A percentile compares a stretch with the other conserved stretches of the same genome.
These are phyloP conservation scores for Rhynchosporium graminicola DNA, from an alignment of 2,329 filamentous ascomycete species.

Conservation along the genomic window DNA sequence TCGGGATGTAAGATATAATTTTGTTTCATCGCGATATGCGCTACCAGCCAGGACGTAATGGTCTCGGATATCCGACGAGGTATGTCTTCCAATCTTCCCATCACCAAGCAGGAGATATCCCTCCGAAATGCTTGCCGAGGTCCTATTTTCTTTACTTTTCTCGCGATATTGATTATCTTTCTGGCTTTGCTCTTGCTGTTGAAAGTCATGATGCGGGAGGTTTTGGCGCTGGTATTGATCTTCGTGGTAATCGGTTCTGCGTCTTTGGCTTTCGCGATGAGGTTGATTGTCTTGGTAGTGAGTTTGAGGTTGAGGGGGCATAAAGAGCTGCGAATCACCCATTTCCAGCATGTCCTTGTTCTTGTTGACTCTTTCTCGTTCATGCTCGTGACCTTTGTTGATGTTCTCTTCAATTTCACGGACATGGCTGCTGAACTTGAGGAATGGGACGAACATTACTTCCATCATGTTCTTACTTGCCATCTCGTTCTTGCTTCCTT, in stretches of 20 bases:
- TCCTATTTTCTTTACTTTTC: background rate
- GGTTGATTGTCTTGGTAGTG: background rate
- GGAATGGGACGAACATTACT: background rate
- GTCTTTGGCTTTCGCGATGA: background rate
- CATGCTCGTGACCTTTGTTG: background rate
- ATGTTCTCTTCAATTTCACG: background rate
- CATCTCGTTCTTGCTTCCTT: too few relatives aligned
- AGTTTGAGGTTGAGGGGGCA: background rate
- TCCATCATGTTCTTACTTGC: background rate
- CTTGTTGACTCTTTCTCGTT: background rate
- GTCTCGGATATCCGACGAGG: too few relatives aligned
- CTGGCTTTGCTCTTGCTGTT: background rate
- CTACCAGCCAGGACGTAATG: background rate
- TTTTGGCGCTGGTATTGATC: too few relatives aligned
- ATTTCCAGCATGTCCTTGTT: background rate
- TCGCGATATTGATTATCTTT: background rate
- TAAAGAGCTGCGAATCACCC: background rate
- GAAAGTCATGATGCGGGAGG: too few relatives aligned
- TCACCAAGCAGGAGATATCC: too few relatives aligned
- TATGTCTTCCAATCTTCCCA: too few relatives aligned
- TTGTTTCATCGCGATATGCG: background rate
- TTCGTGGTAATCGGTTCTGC: too few relatives aligned
- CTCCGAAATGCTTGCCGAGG: background rate
- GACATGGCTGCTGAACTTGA: background rate
- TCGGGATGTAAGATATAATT: background rate